These are phyloP conservation scores for Stylonectria norvegica DNA, from an alignment of 2,329 filamentous ascomycete species.

Conservation along the genomic window DNA sequence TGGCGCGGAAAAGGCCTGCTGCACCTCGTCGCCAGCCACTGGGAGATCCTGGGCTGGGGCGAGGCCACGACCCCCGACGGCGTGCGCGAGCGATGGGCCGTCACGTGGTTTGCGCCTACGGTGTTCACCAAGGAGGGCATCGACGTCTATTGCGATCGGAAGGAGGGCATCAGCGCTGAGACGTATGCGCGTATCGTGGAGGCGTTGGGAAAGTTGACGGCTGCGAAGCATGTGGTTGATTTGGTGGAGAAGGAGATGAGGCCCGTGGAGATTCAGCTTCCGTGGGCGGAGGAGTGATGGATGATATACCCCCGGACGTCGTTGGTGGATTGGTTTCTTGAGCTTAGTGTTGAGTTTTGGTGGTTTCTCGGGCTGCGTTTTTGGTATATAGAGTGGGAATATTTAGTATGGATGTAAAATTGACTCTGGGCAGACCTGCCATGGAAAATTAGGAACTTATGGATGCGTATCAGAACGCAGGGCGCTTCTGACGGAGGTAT, in stretches of 20 bases:
- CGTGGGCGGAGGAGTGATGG: constrained; percentile 40
- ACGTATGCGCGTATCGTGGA: constrained; percentile 57
- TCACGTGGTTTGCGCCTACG: constrained; percentile 82
- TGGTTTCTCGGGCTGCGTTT: too few species aligned
- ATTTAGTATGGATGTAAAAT: too few species aligned
- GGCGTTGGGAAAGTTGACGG: constrained; percentile 43
- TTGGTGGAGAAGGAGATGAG: constrained; percentile 48
- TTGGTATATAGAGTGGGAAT: too few species aligned
- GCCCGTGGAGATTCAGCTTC: constrained; percentile 50
- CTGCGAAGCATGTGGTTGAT: constrained; percentile 52
- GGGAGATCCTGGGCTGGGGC: constrained; percentile 79
- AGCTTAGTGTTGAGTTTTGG: too few species aligned
- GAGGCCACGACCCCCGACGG: constrained; percentile 42
- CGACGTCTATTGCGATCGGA: constrained; percentile 69
- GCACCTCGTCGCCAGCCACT: constrained; percentile 68
- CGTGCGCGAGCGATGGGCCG: constrained; percentile 61
- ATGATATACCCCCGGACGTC: too few species aligned
- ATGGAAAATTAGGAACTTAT: too few species aligned
- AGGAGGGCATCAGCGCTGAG: constrained; percentile 55
- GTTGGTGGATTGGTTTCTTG: too few species aligned
- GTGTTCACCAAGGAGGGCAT: constrained; percentile 79
- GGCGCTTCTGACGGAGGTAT: too few species aligned
- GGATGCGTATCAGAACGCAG: too few species aligned
- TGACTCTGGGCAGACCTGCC: too few species aligned
- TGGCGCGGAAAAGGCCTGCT: constrained; percentile 79